Conservation (phyloP, 2,329 filamentous ascomycete genomes). For the Penicillium sp. region DNA sequence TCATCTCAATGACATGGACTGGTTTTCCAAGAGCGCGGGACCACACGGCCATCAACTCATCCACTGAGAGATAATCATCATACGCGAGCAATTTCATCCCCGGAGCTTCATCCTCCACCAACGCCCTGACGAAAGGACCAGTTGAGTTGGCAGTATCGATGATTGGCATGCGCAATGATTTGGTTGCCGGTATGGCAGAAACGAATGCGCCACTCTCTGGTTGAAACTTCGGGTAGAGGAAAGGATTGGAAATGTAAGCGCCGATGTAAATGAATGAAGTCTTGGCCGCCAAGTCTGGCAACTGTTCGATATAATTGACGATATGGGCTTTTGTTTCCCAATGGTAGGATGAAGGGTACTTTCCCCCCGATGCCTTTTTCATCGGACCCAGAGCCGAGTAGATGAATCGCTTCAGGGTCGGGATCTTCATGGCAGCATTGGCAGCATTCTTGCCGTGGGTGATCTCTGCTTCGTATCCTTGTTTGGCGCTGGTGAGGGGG, state of each 20-base stretch:
- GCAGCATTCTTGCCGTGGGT: conserved; percentile 58
- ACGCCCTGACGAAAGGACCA: conserved; percentile 47
- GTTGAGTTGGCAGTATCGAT: conserved; percentile 43
- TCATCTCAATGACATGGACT: conserved; percentile 33
- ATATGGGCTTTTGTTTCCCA: conserved; percentile 55
- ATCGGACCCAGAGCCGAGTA: conserved; percentile 56
- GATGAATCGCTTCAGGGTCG: conserved; percentile 51
- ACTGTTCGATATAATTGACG: conserved; percentile 47
- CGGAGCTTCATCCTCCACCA: conserved; percentile 42
- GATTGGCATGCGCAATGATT: conserved; percentile 38
- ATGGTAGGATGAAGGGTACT: conserved; percentile 50
- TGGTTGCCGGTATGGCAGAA: conserved; percentile 31
- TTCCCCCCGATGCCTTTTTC: conserved; percentile 49
- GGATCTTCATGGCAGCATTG: conserved; percentile 51
- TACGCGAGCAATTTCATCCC: conserved; percentile 50
- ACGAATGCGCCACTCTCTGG: conserved; percentile 30
- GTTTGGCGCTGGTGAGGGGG: background rate
- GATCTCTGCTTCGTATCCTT: conserved; percentile 52
- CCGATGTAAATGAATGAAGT: conserved; percentile 41
- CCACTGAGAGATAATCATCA: conserved; percentile 40
- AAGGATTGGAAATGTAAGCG: conserved; percentile 34
- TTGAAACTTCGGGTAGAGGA: conserved; percentile 33
- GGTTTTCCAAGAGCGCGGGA: conserved; percentile 38
- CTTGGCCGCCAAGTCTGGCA: conserved; percentile 48
- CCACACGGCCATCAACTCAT: conserved; percentile 40